phyloP scores from a whole-genome alignment of 202 grass and related monocot species.

The Dendrocalamus latiflorus region DNA sequence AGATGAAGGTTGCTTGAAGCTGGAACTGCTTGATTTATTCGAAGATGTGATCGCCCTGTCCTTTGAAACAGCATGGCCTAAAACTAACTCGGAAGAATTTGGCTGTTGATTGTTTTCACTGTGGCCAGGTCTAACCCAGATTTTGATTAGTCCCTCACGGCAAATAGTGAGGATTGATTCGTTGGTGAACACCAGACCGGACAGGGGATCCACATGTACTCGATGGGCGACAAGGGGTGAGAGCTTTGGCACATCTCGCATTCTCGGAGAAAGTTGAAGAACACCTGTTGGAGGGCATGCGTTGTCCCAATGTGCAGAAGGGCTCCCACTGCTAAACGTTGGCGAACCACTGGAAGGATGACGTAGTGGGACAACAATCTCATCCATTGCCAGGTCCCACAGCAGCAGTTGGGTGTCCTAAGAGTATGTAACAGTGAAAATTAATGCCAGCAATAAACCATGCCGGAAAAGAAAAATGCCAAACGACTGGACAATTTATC shows the following conservation, averaged over 20 bases:
- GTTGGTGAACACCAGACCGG: slow-evolving; percentile 71
- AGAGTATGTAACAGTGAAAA: background rate
- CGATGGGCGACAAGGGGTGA: slow-evolving; percentile 77
- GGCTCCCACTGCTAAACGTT: slow-evolving; percentile 70
- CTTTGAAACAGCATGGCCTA: slow-evolving; percentile 35
- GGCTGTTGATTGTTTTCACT: slow-evolving; percentile 41
- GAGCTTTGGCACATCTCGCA: slow-evolving; percentile 83
- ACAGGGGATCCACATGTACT: slow-evolving; percentile 64
- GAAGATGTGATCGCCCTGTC: slow-evolving; percentile 43
- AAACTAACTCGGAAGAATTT: slow-evolving; percentile 48
- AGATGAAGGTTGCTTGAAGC: slow-evolving; percentile 66
- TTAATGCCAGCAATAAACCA: background rate
- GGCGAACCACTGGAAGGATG: slow-evolving; percentile 71
- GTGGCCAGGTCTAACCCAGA: slow-evolving; percentile 61
- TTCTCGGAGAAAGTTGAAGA: slow-evolving; percentile 79
- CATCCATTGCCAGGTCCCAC: slow-evolving; percentile 92
- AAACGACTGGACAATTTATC: background rate
- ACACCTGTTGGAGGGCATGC: slow-evolving; percentile 54
- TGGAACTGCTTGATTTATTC: slow-evolving; percentile 42
- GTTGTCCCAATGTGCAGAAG: slow-evolving; percentile 82
- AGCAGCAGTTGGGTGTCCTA: slow-evolving; percentile 88
- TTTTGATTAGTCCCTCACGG: slow-evolving; percentile 79
- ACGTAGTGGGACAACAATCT: slow-evolving; percentile 80
- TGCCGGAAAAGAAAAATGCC: background rate
- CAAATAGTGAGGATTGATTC: slow-evolving; percentile 77